Conservation (phyloP, 1,284 basidiomycete species). For the Psilocybe mexicana region DNA sequence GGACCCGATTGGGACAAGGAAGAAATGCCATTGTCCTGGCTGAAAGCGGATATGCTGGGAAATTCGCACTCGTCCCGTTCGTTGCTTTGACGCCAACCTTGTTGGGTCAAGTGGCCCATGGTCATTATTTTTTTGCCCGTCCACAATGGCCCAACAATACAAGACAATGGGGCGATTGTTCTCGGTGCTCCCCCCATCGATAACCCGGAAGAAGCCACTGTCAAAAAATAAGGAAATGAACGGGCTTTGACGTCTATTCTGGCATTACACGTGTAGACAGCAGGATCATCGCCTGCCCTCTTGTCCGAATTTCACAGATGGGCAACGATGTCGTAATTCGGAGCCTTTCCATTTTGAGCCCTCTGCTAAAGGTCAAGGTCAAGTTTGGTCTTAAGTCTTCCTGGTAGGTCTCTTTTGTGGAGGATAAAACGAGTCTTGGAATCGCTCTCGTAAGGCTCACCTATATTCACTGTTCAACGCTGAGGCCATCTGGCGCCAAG, state of each 20-base stretch:
- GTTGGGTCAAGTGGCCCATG: not conserved
- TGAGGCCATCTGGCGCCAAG: too few species aligned
- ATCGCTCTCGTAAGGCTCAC: too few species aligned
- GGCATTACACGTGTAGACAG: slow-evolving; percentile 6
- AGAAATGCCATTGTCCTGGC: too few species aligned
- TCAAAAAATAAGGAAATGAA: not conserved
- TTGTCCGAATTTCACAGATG: not conserved
- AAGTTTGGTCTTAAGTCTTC: too few species aligned
- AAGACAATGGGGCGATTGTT: not conserved
- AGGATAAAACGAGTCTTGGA: too few species aligned
- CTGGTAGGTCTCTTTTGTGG: too few species aligned
- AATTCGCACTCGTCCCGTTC: not conserved
- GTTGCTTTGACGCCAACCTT: not conserved
- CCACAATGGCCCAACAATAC: not conserved
- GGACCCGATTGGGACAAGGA: too few species aligned
- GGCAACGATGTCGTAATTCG: not conserved
- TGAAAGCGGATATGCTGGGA: slow-evolving; percentile 6
- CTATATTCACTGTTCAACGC: too few species aligned
- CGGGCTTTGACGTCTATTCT: not conserved
- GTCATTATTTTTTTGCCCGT: not conserved
- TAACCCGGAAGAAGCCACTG: not conserved
- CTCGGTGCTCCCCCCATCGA: not conserved
- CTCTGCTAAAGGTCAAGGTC: too few species aligned
- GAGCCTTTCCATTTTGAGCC: not conserved
- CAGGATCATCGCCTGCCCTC: not conserved